A percentile compares a stretch with the other conserved stretches of the same genome.
phyloP scores from a whole-genome alignment of 176 grass and related monocot species.

The Eleusine indica region DNA sequence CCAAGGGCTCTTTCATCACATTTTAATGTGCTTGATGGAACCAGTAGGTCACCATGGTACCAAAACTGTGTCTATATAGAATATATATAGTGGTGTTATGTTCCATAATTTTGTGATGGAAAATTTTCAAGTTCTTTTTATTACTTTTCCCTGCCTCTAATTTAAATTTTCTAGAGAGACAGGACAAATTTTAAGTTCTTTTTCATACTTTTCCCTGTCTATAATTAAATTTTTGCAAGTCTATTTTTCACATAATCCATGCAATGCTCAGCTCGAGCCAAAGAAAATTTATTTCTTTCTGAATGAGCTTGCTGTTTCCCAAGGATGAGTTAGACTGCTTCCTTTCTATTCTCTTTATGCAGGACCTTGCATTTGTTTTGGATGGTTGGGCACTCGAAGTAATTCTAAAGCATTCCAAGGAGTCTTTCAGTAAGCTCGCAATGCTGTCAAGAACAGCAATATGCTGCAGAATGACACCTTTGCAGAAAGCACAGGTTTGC shows the following conservation, averaged over 20 bases:
- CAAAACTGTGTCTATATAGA: neutral
- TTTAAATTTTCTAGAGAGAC: neutral
- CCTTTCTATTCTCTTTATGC: conserved; percentile 40
- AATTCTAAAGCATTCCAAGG: conserved; percentile 76
- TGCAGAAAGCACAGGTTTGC: conserved; percentile 89
- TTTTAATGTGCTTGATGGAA: neutral
- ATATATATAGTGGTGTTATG: neutral
- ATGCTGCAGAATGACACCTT: conserved; percentile 84
- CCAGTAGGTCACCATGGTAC: neutral
- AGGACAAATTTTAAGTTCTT: neutral
- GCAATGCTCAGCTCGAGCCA: neutral
- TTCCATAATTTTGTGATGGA: neutral
- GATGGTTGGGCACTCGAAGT: conserved; percentile 95
- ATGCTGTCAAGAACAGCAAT: conserved; percentile 87
- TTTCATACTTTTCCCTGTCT: neutral
- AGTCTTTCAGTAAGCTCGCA: conserved; percentile 73
- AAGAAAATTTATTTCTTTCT: conserved; percentile 15
- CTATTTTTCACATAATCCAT: conserved; percentile 18
- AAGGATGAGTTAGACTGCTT: neutral
- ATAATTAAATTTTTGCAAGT: neutral
- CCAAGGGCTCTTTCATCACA: neutral
- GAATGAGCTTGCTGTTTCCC: conserved; percentile 26
- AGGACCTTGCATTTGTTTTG: conserved; percentile 89
- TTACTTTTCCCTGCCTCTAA: neutral
- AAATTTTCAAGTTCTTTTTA: neutral